Evolutionary conservation across 768 basidiomycete species (phyloP), one percentile per base, ranked within the genome.

Genomic region (Pisolithus microcarpus): DNA sequence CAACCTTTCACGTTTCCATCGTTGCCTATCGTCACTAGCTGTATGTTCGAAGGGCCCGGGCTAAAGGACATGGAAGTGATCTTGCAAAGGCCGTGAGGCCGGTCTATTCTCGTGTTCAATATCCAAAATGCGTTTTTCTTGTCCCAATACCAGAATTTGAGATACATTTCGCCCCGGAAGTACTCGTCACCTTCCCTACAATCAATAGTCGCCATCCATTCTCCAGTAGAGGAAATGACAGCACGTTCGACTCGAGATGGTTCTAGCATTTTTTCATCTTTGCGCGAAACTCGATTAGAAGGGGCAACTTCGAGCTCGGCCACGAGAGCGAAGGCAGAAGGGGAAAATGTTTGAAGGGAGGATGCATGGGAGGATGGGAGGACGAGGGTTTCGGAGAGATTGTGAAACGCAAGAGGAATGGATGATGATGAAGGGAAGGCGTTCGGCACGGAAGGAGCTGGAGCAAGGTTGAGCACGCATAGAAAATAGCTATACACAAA

Each of bases 161-260:
- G 75, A 63, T 85, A 85, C 28, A 84, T 74, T 68, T 85, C 91
- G 24, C 72, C 72, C 55, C 75, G 81, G 67, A 82, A 82, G 11
- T 71, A 73, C 21, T 79, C 80, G 39, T 86, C 83, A 5, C 78
- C 83, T 50, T 81, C 76, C 49, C 93, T 78, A 28, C 70, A 67
- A 67, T 99, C 95, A 23, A 91, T 67, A 1, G 95, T 94, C 5
- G 92, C 92, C 81, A 99, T 81, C 94, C 95, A 98, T 43, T 80
- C 75, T 9, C 85, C 85, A n/a, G 71, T 73, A 1, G 77, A 64
- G 5, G 87, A 86, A 52, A 94, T 72, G 5, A 75, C 79, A 6
- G 77, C 79, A 9, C 73, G 74, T 45, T 90, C 85, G 3, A 98
- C 88, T 13, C 84, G 76, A 2, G 86, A 78, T 8, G 87, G 83